Base-by-base conservation (phyloP, 768 basidiomycete genomes). In the Saitozyma sp. region DNA sequence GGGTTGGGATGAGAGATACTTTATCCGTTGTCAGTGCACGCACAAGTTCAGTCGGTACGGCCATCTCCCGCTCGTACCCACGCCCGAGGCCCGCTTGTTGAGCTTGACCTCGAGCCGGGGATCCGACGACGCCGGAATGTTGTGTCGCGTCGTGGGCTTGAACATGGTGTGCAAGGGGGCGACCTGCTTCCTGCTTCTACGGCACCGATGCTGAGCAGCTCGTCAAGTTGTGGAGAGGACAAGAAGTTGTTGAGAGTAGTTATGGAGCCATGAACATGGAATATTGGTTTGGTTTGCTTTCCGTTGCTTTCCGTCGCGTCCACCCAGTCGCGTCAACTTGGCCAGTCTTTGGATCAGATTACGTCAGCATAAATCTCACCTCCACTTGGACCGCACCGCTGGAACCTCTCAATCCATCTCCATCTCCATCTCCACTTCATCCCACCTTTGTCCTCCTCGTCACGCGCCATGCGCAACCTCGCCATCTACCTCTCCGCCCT, bases 1-100 rank as follows among this genome's bases (percentile, higher is more conserved):
- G n/a, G 16, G 29, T 13, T 9, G 29, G 29, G 29, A 29, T 29
- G 5, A 29, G 2, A 46, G 13, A 46, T 11, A 46, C 45, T 7
- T 8, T 16, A 19, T 29, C 54, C 43, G 58, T 46, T 56, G 50
- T 55, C 13, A 60, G 43, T 20, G 56, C 11, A 76, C 82, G 48
- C 53, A 93, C 92, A 95, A 91, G 82, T 89, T 94, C 37, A 81
- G 64, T 19, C 80, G 58, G 52, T 72, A 74, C 5, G 79, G 78
- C 49, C 67, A 80, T 40, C 72, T 55, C 8, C 59, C 45, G 45
- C 62, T 62, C 5, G 63, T 45, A 16, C 65, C 68, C 1, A 60
- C 54, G 38, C 54, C 59, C 37, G 71, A 72, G 37, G 66, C 60
- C 29, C 74, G 62, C 54, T 69, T 63, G 49, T 70, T 72, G 45